Percentiles rank a stretch among this genome's conserved stretches.
These are phyloP conservation scores for Euphorbia tirucalli DNA, from an alignment of 345 rosid species.

Conservation along the genomic window DNA sequence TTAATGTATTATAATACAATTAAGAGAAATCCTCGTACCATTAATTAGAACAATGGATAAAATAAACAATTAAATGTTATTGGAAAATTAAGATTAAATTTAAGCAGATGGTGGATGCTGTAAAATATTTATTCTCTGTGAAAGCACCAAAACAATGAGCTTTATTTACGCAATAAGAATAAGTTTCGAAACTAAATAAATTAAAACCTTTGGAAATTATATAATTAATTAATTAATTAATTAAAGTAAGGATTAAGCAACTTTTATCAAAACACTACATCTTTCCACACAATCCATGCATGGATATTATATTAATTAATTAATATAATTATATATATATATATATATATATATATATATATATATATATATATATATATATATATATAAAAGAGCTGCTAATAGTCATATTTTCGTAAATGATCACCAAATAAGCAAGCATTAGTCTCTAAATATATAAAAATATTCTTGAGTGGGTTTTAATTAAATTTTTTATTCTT, in stretches of 20 bases:
- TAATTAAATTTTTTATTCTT: neutral
- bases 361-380: no score
- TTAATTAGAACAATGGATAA: neutral
- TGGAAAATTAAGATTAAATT: no score
- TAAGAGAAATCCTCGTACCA: neutral
- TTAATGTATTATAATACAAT: no score
- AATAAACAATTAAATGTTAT: neutral
- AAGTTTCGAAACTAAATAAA: neutral
- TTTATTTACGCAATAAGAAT: no score
- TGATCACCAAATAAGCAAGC: conserved; percentile 13
- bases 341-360: no score
- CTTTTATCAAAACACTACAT: no score
- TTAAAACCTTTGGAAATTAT: neutral
- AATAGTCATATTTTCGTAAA: neutral
- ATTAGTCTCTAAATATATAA: neutral
- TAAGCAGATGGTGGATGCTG: no score
- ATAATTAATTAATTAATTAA: no score
- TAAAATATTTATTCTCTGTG: neutral
- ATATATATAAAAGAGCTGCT: neutral
- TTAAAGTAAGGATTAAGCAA: no score
- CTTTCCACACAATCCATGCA: neutral
- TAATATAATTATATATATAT: no score
- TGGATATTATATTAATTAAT: neutral
- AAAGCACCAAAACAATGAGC: neutral
- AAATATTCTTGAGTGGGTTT: conserved; percentile 4